Evolutionary conservation across 2,329 filamentous ascomycete genomes (phyloP).

Genomic region (Talaromyces sp.): DNA sequence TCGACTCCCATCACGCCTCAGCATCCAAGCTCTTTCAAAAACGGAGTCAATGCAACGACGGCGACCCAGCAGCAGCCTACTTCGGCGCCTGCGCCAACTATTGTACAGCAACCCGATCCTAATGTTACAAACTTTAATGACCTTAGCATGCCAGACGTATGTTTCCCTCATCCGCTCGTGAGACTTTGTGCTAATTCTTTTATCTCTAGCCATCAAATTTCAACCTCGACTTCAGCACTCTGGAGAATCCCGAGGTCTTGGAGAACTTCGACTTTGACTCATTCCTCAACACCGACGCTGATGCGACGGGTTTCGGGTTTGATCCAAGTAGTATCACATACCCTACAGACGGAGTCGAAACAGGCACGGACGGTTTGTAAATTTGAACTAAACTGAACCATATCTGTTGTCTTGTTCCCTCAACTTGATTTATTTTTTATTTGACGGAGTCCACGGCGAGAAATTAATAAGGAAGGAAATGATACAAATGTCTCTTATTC

Average conservation of each 20-base stretch:
- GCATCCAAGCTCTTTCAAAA: conserved; percentile 45
- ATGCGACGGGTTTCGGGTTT: conserved; percentile 42
- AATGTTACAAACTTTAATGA: conserved; percentile 32
- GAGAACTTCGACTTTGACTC: conserved; percentile 64
- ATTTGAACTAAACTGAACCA: neutral
- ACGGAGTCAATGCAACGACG: conserved; percentile 34
- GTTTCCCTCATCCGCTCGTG: conserved; percentile 17
- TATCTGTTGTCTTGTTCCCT: conserved; percentile 15
- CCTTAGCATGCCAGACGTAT: conserved; percentile 38
- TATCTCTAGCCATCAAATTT: conserved; percentile 30
- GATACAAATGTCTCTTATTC: conserved; percentile 17
- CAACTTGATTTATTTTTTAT: neutral
- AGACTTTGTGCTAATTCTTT: neutral
- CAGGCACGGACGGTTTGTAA: conserved; percentile 26
- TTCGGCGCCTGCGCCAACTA: conserved; percentile 34
- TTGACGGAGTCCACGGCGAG: conserved; percentile 8
- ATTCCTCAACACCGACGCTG: conserved; percentile 58
- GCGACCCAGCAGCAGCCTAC: conserved; percentile 30
- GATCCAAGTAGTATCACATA: conserved; percentile 40
- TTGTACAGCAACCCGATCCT: conserved; percentile 36
- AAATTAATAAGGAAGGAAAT: conserved; percentile 9
- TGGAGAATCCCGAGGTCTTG: conserved; percentile 47
- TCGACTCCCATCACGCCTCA: conserved; percentile 49
- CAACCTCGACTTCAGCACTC: conserved; percentile 44
- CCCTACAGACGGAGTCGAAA: conserved; percentile 42